Evolutionary conservation across 1,284 basidiomycete genomes (phyloP), one percentile per base, ranked within the genome.

Genomic region (Boletus smithii): DNA sequence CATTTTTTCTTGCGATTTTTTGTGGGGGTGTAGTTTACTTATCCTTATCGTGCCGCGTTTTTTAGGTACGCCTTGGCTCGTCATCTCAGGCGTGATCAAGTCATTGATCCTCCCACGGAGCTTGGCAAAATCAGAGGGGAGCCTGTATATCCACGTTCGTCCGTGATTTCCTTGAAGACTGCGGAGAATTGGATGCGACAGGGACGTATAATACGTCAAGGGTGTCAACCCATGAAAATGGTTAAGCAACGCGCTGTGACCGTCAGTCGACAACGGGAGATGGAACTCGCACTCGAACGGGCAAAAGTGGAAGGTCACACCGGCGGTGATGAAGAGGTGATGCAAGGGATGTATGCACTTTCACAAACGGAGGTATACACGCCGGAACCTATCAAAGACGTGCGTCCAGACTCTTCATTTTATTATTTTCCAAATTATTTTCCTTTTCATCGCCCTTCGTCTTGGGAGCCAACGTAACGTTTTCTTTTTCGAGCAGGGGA

Each of bases 181-280:
- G 81, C 90, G 16, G 95, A 98, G 64, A 95, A 90, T 61, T 99
- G 95, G 93, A 88, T 95, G 83, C 83, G 95, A 10, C 81, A 81
- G 37, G 93, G 97, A 0, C 77, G 92, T 23, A 73, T 73, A 43
- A 74, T 98, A 50, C 81, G 79, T 57, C 75, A 80, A 47, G 85
- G 86, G 8, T 83, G 84, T 58, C 88, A 93, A 56, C 86, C 95
- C 3, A 74, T 97, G 69, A 99, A 98, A 70, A 83, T 83, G 76
- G 84, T 91, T 55, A 97, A 97, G 69, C 77, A 89, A 60, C 80
- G 91, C 5, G 85, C 89, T 1, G 84, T 85, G 38, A 99, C 95
- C 0, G 74, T 98, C 34, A 79, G 83, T 55, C 83, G 83, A 55
- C 80, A 86, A 66, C 77, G 95, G 20, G 92, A 91, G 51, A 77